phyloP scores from a whole-genome alignment of 345 rosid genomes.

The Lumnitzera racemosa region DNA sequence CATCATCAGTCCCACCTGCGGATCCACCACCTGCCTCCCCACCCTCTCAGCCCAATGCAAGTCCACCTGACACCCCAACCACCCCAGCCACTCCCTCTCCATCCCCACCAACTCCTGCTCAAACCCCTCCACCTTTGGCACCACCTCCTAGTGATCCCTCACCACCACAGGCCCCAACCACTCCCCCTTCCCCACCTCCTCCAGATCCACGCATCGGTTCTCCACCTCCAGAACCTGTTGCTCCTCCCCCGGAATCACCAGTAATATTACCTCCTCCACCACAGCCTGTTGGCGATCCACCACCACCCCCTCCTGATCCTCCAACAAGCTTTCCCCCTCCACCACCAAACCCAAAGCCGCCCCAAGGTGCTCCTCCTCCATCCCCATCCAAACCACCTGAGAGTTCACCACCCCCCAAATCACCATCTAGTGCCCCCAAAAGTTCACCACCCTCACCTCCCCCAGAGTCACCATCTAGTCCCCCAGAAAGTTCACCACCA shows the following conservation, averaged over 20 bases:
- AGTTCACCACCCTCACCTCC: constrained; percentile 12
- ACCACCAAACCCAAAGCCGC: constrained; percentile 14
- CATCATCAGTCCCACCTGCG: constrained; percentile 16
- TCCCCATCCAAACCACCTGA: constrained; percentile 17
- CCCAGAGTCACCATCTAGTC: background rate
- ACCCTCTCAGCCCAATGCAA: constrained; percentile 22
- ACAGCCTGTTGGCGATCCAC: constrained; percentile 7
- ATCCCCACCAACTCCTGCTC: constrained; percentile 16
- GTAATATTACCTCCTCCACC: constrained; percentile 13
- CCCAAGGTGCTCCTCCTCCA: constrained; percentile 31
- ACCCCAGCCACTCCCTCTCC: constrained; percentile 28
- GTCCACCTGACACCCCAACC: constrained; percentile 25
- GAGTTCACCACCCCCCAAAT: constrained; percentile 17
- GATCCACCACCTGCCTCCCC: constrained; percentile 17
- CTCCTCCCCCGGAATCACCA: constrained; percentile 17
- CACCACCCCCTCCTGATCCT: constrained; percentile 11
- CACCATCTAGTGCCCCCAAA: constrained; percentile 24
- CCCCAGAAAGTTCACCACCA: constrained; percentile 16
- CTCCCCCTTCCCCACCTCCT: constrained; percentile 9
- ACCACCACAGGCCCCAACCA: background rate
- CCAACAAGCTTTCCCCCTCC: constrained; percentile 25
- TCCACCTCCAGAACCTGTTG: constrained; percentile 12
- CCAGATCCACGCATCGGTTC: constrained; percentile 9
- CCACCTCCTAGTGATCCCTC: constrained; percentile 6
- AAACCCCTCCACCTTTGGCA: constrained; percentile 4